Evolutionary conservation across 129 eudicot genomes (phyloP).

Genomic region (Chrysanthemum makinoi): DNA sequence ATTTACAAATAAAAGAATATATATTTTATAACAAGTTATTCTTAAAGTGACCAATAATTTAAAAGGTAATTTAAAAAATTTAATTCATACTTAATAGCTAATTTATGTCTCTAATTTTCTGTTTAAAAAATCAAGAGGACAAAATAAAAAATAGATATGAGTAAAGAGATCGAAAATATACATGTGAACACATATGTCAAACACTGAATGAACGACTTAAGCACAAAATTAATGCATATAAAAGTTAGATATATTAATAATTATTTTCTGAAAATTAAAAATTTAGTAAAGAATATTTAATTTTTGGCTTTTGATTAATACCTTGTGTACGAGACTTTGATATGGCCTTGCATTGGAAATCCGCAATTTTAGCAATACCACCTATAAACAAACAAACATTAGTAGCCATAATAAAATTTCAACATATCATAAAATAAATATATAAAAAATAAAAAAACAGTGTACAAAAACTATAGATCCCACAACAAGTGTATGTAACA

Average conservation of each 20-base stretch:
- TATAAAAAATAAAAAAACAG: background rate
- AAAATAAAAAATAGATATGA: no score
- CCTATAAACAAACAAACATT: constrained; percentile 17
- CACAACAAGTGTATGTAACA: background rate
- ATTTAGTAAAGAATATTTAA: background rate
- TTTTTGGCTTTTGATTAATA: constrained; percentile 12
- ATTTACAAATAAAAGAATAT: no score
- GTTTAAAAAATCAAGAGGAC: no score
- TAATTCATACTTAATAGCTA: no score
- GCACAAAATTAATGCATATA: no score
- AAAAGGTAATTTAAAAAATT: no score
- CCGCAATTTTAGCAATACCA: constrained; percentile 4
- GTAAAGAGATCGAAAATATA: no score
- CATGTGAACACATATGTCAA: no score
- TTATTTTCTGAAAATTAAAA: background rate
- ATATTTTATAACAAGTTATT: no score
- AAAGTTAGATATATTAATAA: background rate
- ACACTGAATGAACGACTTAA: no score
- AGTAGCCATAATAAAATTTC: background rate
- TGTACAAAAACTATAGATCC: background rate
- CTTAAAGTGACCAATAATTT: no score
- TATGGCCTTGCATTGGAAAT: constrained; percentile 47
- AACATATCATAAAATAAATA: background rate
- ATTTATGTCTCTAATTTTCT: no score
- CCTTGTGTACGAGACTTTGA: constrained; percentile 61